Evolutionary conservation across 306 rosid genomes (phyloP).

Genomic region (Cicer bijugum): DNA sequence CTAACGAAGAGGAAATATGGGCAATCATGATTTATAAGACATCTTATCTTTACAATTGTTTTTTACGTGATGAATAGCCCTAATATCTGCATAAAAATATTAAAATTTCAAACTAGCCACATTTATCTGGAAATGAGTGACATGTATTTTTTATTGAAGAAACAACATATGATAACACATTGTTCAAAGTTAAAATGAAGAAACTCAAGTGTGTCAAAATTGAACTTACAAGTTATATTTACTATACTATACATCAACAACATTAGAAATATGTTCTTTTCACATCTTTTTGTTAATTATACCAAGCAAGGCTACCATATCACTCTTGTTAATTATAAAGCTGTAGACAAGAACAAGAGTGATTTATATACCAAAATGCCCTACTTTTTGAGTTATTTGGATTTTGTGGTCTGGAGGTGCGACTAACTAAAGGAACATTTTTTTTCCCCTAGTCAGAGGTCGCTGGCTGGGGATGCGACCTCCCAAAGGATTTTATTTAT

Average conservation of each 20-base stretch:
- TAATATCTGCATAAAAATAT: not conserved
- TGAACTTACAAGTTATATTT: constrained; percentile 29
- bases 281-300: constrained; percentile 58
- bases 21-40: too few species aligned
- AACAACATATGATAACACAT: not conserved
- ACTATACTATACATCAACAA: not conserved
- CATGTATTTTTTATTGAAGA: too few species aligned
- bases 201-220: constrained; percentile 33
- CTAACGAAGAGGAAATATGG: too few species aligned
- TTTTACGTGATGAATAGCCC: not conserved
- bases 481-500: too few species aligned
- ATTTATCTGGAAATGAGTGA: constrained; percentile 3
- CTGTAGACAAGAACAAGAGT: too few species aligned
- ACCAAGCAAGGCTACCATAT: constrained; percentile 65
- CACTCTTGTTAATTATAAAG: constrained; percentile 74
- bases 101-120: constrained; percentile 28
- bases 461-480: too few species aligned
- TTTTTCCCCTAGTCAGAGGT: too few species aligned
- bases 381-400: too few species aligned
- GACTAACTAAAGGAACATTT: too few species aligned
- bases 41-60: not conserved
- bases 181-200: constrained; percentile 31
- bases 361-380: too few species aligned
- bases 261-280: constrained; percentile 43
- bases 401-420: too few species aligned